Conservation (phyloP, 805 yeast genomes). For the Cyberlindnera nakhonratchasimensis region DNA sequence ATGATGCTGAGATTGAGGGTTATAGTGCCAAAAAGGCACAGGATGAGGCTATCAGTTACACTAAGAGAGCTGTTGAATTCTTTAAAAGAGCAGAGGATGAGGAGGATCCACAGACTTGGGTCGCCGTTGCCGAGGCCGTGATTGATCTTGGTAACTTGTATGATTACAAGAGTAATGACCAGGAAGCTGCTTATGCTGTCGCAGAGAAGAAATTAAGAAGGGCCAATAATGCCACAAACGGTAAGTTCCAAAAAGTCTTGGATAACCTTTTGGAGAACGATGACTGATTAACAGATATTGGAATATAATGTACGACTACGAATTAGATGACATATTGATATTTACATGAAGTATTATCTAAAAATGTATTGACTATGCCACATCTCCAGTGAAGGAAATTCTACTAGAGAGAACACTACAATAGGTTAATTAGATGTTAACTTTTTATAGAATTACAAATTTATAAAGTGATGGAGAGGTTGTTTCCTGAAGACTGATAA, state of each 20-base stretch:
- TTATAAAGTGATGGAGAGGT: constrained; percentile 1
- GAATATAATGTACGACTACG: too few relatives aligned
- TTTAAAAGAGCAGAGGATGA: constrained; percentile 59
- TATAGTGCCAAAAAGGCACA: constrained; percentile 41
- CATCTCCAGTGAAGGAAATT: too few relatives aligned
- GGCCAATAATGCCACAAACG: constrained; percentile 80
- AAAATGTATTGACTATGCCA: background rate
- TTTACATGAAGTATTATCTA: background rate
- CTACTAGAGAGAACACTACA: too few relatives aligned
- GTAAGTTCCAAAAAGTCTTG: constrained; percentile 62
- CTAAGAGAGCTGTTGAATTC: constrained; percentile 52
- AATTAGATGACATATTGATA: background rate
- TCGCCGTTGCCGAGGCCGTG: constrained; percentile 78
- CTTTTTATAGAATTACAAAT: background rate
- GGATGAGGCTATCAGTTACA: constrained; percentile 43
- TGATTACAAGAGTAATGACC: constrained; percentile 62
- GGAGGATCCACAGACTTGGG: constrained; percentile 80
- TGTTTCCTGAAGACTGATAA: constrained; percentile 4
- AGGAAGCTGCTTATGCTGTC: constrained; percentile 57
- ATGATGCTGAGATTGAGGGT: constrained; percentile 26
- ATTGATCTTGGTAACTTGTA: constrained; percentile 74
- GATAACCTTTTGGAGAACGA: constrained; percentile 42
- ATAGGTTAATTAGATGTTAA: background rate
- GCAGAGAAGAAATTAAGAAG: constrained; percentile 67
- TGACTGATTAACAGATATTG: constrained; percentile 1